Conservation (phyloP, 2,329 filamentous ascomycete genomes). For the Cucurbitaria berberidis region DNA sequence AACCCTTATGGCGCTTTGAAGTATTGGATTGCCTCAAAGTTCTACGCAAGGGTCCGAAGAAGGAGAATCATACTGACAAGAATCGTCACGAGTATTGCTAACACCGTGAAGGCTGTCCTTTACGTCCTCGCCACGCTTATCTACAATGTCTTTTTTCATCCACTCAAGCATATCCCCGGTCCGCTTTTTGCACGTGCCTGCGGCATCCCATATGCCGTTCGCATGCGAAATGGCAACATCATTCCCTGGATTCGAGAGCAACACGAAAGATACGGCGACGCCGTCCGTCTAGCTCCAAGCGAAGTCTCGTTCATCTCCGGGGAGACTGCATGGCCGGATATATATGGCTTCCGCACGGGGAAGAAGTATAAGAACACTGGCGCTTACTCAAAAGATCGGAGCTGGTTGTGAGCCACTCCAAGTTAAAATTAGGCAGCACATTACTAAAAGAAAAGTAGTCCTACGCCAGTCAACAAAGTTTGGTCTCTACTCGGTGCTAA, state of each 20-base stretch:
- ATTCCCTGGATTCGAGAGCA: slow-evolving; percentile 32
- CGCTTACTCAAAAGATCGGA: slow-evolving; percentile 46
- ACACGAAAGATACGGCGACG: slow-evolving; percentile 52
- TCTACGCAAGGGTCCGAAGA: neutral
- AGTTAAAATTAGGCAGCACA: neutral
- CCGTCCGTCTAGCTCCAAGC: slow-evolving; percentile 50
- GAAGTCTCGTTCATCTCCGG: slow-evolving; percentile 53
- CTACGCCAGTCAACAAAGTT: slow-evolving; percentile 36
- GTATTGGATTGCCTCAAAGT: neutral
- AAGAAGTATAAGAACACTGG: slow-evolving; percentile 45
- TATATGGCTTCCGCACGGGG: slow-evolving; percentile 50
- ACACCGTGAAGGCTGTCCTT: slow-evolving; percentile 10
- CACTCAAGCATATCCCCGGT: slow-evolving; percentile 53
- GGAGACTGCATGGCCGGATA: slow-evolving; percentile 53
- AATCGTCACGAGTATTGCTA: neutral
- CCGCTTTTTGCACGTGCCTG: slow-evolving; percentile 45
- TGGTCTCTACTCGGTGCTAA: slow-evolving; percentile 34
- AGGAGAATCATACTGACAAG: no score
- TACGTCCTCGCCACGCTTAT: slow-evolving; percentile 27
- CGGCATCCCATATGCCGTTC: slow-evolving; percentile 40
- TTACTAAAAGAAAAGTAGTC: slow-evolving; percentile 1
- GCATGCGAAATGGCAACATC: slow-evolving; percentile 35
- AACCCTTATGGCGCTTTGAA: neutral
- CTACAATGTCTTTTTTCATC: slow-evolving; percentile 53
- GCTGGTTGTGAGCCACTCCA: slow-evolving; percentile 35